Evolutionary conservation across 441 rosid genomes (phyloP).

Genomic region (Brassica hybrid): DNA sequence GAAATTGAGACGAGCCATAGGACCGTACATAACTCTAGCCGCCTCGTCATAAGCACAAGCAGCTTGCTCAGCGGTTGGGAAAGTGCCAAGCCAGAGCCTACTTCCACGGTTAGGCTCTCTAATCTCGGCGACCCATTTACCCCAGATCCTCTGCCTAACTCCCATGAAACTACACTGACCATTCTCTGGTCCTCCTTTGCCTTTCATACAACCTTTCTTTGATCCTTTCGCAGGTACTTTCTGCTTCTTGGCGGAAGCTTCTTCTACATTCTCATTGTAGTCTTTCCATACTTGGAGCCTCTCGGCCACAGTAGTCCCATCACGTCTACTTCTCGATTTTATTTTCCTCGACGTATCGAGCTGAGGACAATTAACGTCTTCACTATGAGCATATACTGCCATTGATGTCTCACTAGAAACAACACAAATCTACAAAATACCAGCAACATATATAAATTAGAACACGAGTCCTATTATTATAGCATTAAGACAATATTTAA

Average conservation of each 20-base stretch:
- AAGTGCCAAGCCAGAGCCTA: slow-evolving; percentile 90
- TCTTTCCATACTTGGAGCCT: slow-evolving; percentile 62
- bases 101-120: slow-evolving; percentile 72
- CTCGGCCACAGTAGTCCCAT: slow-evolving; percentile 52
- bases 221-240: slow-evolving; percentile 76
- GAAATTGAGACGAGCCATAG: slow-evolving; percentile 58
- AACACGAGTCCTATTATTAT: not conserved
- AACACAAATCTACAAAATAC: slow-evolving; percentile 28
- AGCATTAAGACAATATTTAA: not conserved
- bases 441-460: not conserved
- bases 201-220: slow-evolving; percentile 80
- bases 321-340: slow-evolving; percentile 43
- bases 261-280: slow-evolving; percentile 39
- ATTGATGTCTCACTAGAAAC: not conserved
- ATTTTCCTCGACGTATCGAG: slow-evolving; percentile 44
- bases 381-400: slow-evolving; percentile 20
- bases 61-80: slow-evolving; percentile 70
- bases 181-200: slow-evolving; percentile 87
- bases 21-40: slow-evolving; percentile 70
- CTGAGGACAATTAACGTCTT: not conserved
- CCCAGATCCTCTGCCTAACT: slow-evolving; percentile 89
- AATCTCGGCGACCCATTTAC: slow-evolving; percentile 91
- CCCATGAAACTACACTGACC: slow-evolving; percentile 61
- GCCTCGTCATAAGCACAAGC: slow-evolving; percentile 82
- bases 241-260: slow-evolving; percentile 28